Conservation (phyloP, 2,329 filamentous ascomycete species). For the Sclerotinia borealis region DNA sequence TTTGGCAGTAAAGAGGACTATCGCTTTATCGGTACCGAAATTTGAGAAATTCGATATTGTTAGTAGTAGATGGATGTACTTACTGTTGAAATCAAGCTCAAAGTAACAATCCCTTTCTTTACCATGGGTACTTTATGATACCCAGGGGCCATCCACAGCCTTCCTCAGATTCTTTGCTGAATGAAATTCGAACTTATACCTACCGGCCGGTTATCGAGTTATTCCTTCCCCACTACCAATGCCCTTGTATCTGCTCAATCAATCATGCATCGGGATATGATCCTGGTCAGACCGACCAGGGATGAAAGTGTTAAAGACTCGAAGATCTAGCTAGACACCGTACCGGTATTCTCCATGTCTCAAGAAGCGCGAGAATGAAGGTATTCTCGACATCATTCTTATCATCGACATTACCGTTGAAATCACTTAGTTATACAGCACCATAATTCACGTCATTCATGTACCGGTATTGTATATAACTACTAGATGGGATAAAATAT, state of each 20-base stretch:
- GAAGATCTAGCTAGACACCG: not conserved
- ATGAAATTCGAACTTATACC: not conserved
- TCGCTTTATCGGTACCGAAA: too few species aligned
- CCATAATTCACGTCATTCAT: not conserved
- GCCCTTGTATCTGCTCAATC: not conserved
- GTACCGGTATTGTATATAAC: not conserved
- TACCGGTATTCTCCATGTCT: conserved; percentile 6
- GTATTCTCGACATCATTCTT: not conserved
- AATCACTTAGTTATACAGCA: not conserved
- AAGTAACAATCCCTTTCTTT: not conserved
- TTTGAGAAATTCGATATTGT: not conserved
- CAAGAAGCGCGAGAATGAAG: not conserved
- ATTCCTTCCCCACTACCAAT: not conserved
- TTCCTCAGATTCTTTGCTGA: not conserved
- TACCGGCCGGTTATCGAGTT: too few species aligned
- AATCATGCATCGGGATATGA: conserved; percentile 1
- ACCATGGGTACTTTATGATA: not conserved
- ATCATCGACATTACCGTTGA: not conserved
- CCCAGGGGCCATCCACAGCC: not conserved
- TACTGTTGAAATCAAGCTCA: not conserved
- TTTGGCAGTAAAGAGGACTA: not conserved
- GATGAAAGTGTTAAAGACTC: not conserved
- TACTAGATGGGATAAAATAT: not conserved
- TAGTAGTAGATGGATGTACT: not conserved
- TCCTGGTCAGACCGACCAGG: conserved; percentile 6